These are phyloP conservation scores for Botrytis squamosa DNA, from an alignment of 2,329 filamentous ascomycete genomes.

Conservation along the genomic window DNA sequence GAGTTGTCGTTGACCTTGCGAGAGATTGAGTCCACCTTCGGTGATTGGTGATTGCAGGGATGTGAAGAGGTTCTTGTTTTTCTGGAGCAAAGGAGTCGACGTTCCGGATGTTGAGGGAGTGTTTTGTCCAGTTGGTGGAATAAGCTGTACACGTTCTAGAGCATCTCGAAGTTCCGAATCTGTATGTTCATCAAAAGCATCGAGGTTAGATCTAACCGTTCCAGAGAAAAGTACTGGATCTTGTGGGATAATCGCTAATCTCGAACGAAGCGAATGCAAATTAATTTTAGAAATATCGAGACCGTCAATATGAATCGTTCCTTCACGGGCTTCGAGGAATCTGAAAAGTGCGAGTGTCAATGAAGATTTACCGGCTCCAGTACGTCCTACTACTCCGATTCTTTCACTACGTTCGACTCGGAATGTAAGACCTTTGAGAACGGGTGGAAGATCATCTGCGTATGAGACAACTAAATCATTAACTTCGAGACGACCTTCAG, in stretches of 20 bases:
- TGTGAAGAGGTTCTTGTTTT: slow-evolving; percentile 65
- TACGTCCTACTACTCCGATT: slow-evolving; percentile 74
- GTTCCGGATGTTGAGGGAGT: slow-evolving; percentile 42
- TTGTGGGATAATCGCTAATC: slow-evolving; percentile 78
- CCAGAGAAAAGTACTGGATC: slow-evolving; percentile 81
- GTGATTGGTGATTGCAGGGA: slow-evolving; percentile 63
- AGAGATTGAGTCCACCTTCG: slow-evolving; percentile 72
- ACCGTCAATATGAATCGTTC: slow-evolving; percentile 68
- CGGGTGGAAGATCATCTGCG: slow-evolving; percentile 66
- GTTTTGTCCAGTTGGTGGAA: slow-evolving; percentile 25
- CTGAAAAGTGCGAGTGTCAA: slow-evolving; percentile 75
- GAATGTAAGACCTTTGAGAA: slow-evolving; percentile 69
- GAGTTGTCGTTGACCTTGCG: slow-evolving; percentile 74
- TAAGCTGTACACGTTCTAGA: slow-evolving; percentile 66
- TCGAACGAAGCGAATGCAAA: slow-evolving; percentile 67
- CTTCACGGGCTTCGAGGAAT: slow-evolving; percentile 68
- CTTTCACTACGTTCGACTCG: slow-evolving; percentile 64
- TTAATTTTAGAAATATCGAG: slow-evolving; percentile 71
- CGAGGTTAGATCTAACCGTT: slow-evolving; percentile 72
- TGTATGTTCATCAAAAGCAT: slow-evolving; percentile 69
- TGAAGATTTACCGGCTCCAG: slow-evolving; percentile 75
- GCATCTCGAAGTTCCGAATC: slow-evolving; percentile 69
- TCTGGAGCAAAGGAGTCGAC: slow-evolving; percentile 34
- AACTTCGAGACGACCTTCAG: slow-evolving; percentile 71
- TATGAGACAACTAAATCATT: slow-evolving; percentile 70